Evolutionary conservation across 768 basidiomycete species (phyloP).

Genomic region (Epithele typhae): DNA sequence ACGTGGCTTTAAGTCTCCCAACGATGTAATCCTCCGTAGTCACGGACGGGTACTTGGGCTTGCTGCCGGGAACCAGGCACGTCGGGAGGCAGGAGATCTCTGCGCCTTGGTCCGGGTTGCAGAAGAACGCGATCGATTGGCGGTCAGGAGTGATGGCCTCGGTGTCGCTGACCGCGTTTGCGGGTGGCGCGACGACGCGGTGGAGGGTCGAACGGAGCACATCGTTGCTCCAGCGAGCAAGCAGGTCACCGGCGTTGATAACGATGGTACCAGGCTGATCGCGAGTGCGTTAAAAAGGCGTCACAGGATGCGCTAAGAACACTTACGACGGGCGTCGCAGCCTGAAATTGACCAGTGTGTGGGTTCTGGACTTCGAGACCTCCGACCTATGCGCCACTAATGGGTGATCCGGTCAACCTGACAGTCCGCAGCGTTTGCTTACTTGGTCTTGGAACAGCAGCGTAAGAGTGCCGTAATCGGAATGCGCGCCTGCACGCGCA

Average conservation of each 20-base stretch:
- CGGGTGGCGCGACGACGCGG: conserved; percentile 73
- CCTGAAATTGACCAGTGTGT: conserved; percentile 64
- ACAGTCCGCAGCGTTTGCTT: not conserved
- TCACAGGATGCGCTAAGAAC: no score
- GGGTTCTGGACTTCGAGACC: conserved; percentile 82
- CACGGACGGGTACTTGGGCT: conserved; percentile 63
- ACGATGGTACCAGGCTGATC: conserved; percentile 74
- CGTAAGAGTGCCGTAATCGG: conserved; percentile 38
- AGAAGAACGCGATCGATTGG: conserved; percentile 85
- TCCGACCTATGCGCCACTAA: conserved; percentile 45
- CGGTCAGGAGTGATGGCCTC: conserved; percentile 59
- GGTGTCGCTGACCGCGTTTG: conserved; percentile 40
- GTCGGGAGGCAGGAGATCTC: conserved; percentile 70
- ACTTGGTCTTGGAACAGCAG: conserved; percentile 10
- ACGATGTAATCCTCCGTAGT: conserved; percentile 77
- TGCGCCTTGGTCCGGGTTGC: conserved; percentile 72
- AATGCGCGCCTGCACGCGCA: conserved; percentile 80
- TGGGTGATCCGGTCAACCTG: no score
- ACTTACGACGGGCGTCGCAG: conserved; percentile 73
- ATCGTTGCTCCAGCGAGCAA: conserved; percentile 83
- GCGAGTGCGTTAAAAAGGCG: no score
- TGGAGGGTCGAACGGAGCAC: conserved; percentile 76
- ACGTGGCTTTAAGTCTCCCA: conserved; percentile 42
- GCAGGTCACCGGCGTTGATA: conserved; percentile 76
- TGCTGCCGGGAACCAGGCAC: conserved; percentile 45